Base-by-base conservation (phyloP, 1,139 yeast genomes). In the Pneumocystis sp. region DNA sequence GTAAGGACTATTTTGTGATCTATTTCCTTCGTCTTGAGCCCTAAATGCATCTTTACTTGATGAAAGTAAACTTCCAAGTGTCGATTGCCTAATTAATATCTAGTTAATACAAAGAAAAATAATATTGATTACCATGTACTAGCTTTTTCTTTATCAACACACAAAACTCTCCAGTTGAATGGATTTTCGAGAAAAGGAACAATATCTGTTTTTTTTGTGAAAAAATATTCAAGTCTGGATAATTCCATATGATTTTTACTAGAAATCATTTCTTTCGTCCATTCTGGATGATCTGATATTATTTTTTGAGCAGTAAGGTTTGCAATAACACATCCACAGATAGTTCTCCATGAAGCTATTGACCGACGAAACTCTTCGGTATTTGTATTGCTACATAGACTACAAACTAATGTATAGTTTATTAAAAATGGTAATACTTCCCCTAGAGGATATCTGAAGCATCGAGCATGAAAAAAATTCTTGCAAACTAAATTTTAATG, bases 241-340 rank as follows among this genome's bases (percentile, higher is more conserved):
- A 65, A 59, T 4, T 63, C 62, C 19, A 60, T 50, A 15, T 39
- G 61, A 25, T 63, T 60, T 34, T 56, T 61, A 15, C 66, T 66
- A 65, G 60, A 63, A 44, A 60, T 65, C 34, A 62, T 31, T 8
- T 64, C 61, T 45, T 65, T 63, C 19, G 60, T 63, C 64, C 65
- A 61, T 15, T 19, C 19, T n/a, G 62, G 68, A 40, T 64, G 61
- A 25, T 40, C 45, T 12, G 62, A 45, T 17, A 63, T 56, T n/a
- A 64, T 65, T 21, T 61, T 61, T 61, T 62, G 65, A 31, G 65
- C 60, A 5, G 65, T 62, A 21, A 66, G 61, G 34, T 66, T 66
- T 31, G 67, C 68, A 63, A 66, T 42, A 12, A 65, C 62, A 7
- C 63, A 64, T n/a, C 67, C 68, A 56, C 66, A 63, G 21, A 66